Evolutionary conservation across 2,329 filamentous ascomycete genomes (phyloP), one percentile per base, ranked within the genome.

Genomic region (Juglanconis sp.): DNA sequence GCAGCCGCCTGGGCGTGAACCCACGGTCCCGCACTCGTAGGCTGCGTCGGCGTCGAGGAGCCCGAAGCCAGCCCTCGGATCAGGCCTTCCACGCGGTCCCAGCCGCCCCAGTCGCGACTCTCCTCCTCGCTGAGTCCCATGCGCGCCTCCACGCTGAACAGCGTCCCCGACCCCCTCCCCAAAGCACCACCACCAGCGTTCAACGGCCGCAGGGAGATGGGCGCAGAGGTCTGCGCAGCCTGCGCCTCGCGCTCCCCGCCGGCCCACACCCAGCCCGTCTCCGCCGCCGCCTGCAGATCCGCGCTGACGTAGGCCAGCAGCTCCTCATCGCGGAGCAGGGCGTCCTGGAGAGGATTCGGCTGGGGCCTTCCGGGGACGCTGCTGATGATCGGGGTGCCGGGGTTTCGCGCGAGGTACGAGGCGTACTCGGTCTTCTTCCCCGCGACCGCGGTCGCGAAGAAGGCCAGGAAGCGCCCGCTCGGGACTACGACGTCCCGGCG

Each of bases 211-310:
- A 56, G 46, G 61, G 59, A 17, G 60, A 60, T n/a, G 57, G 62
- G 57, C 59, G 66, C 46, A 17, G 68, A 65, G 58, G 44, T 50
- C 68, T 75, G 59, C 71, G 73, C 9, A 72, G 75, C 3, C 72
- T 79, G 66, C 2, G 68, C 63, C 47, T 81, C 80, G 47, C 73
- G 72, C 67, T 89, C 87, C 40, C 81, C 81, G 35, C 83, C 81
- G 68, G 83, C 76, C 94, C 93, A 97, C 4, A 93, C 84, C 94
- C 94, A 98, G 11, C 88, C 87, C 40, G 85, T 85, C 56, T 92
- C 88, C 0, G 82, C 80, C n/a, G 83, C 86, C 1, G 88, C 90
- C 74, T 98, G 94, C 68, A 96, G 80, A 74, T 98, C 95, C 0
- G 88, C 90, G 35, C 90, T 94, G 1, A 90, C 86, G 68, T 96